A percentile compares a stretch with the other conserved stretches of the same genome.
phyloP scores from a whole-genome alignment of 2,329 filamentous ascomycete species.

The Penicillium italicum region DNA sequence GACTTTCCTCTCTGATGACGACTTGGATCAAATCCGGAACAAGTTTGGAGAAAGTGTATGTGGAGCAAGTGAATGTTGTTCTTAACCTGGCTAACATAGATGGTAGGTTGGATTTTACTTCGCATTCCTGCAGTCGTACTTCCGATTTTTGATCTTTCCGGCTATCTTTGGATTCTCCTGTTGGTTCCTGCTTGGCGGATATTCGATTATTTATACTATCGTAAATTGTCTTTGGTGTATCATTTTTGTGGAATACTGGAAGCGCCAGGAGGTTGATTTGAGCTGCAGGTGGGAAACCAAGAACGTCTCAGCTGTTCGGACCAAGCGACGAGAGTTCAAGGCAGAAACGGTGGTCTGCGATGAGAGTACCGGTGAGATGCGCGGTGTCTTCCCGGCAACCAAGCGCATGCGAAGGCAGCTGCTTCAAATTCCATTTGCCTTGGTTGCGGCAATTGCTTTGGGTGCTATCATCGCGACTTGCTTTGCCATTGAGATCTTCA shows the following conservation, averaged over 20 bases:
- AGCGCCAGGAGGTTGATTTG: slow-evolving; percentile 84
- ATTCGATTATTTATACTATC: slow-evolving; percentile 77
- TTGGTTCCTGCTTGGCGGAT: slow-evolving; percentile 79
- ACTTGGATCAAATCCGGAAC: slow-evolving; percentile 72
- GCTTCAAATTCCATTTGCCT: slow-evolving; percentile 82
- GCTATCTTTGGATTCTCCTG: slow-evolving; percentile 73
- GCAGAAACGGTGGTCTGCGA: slow-evolving; percentile 76
- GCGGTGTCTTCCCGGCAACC: slow-evolving; percentile 70
- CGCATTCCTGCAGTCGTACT: slow-evolving; percentile 91
- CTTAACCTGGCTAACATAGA: background rate
- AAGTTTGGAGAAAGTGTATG: slow-evolving; percentile 65
- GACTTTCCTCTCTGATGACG: slow-evolving; percentile 50
- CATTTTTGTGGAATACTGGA: slow-evolving; percentile 94
- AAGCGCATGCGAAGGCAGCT: slow-evolving; percentile 78
- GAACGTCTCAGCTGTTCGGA: slow-evolving; percentile 78
- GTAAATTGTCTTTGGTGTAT: slow-evolving; percentile 81
- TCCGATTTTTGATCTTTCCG: slow-evolving; percentile 77
- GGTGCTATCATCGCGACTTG: slow-evolving; percentile 85
- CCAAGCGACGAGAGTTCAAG: slow-evolving; percentile 71
- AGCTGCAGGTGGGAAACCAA: slow-evolving; percentile 87
- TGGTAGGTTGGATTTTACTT: slow-evolving; percentile 85
- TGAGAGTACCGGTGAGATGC: slow-evolving; percentile 74
- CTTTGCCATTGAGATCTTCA: slow-evolving; percentile 95
- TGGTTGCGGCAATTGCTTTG: slow-evolving; percentile 69
- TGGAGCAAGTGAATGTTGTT: background rate